Conservation (phyloP, 306 rosid genomes). For the Alnus rubra region DNA sequence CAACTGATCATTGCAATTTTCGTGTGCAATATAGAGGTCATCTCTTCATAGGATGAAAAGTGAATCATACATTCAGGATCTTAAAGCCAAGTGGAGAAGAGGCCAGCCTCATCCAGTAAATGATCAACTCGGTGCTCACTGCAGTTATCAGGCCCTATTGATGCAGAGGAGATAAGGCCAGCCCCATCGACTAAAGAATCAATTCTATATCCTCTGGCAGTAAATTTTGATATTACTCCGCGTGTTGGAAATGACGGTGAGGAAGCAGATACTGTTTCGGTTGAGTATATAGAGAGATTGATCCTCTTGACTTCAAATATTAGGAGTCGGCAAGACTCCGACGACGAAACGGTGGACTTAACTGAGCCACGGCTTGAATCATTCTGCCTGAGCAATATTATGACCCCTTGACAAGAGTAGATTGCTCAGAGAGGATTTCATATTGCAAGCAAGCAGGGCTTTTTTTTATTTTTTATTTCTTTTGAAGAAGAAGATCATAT, state of each 20-base stretch:
- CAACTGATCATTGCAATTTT: slow-evolving; percentile 7
- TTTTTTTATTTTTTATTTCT: slow-evolving; percentile 1
- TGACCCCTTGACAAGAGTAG: not conserved
- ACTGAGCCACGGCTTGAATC: slow-evolving; percentile 60
- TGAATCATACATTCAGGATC: slow-evolving; percentile 20
- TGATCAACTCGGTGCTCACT: not conserved
- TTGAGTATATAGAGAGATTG: slow-evolving; percentile 51
- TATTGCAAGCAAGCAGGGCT: slow-evolving; percentile 19
- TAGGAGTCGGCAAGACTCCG: slow-evolving; percentile 49
- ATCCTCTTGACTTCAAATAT: slow-evolving; percentile 50
- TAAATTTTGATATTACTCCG: slow-evolving; percentile 40
- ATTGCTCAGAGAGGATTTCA: slow-evolving; percentile 16
- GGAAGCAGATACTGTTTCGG: slow-evolving; percentile 43
- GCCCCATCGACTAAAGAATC: slow-evolving; percentile 40
- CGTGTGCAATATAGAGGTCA: slow-evolving; percentile 30
- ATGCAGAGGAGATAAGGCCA: slow-evolving; percentile 50
- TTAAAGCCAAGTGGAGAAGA: slow-evolving; percentile 1
- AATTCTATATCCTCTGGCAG: slow-evolving; percentile 36
- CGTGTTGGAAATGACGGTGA: slow-evolving; percentile 30
- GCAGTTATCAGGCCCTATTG: slow-evolving; percentile 31
- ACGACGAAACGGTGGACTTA: slow-evolving; percentile 74
- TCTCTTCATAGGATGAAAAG: slow-evolving; percentile 15
- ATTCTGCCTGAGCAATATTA: too few species aligned
- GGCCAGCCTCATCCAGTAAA: not conserved
- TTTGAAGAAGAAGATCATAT: slow-evolving; percentile 26